Evolutionary conservation across 2,329 filamentous ascomycete genomes (phyloP).

Genomic region (Boeremia exigua): DNA sequence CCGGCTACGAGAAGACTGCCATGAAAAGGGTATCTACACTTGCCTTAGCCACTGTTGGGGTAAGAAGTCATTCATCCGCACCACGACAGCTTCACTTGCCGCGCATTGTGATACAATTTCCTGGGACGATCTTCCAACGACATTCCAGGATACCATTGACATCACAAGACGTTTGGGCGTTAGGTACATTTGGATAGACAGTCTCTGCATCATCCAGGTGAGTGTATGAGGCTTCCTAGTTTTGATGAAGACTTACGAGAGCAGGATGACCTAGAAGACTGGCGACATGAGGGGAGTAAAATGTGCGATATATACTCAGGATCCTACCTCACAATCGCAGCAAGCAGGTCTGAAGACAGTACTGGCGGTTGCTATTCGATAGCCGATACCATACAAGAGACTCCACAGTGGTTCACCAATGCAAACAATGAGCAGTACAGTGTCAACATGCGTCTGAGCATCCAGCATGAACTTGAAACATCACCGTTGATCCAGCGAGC

Average conservation of each 20-base stretch:
- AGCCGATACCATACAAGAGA: neutral
- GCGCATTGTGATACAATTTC: neutral
- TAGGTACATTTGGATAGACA: neutral
- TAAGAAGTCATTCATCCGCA: neutral
- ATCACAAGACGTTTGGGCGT: conserved; percentile 6
- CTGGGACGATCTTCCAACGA: neutral
- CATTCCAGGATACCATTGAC: conserved; percentile 15
- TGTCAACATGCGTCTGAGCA: neutral
- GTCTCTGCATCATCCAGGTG: neutral
- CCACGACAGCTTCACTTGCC: neutral
- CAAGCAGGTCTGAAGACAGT: neutral
- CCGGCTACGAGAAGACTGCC: neutral
- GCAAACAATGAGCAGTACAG: neutral
- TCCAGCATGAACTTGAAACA: neutral
- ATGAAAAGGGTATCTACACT: neutral
- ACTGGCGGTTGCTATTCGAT: neutral
- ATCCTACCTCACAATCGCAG: conserved; percentile 1
- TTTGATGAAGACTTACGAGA: neutral
- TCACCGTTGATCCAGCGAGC: neutral
- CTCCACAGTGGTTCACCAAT: neutral
- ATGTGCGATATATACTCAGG: conserved; percentile 9
- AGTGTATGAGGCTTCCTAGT: neutral
- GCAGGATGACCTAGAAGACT: conserved; percentile 18
- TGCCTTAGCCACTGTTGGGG: neutral
- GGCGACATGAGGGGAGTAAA: conserved; percentile 10